Conservation (phyloP, 129 eudicot species). For the Helichrysum umbraculigerum region DNA sequence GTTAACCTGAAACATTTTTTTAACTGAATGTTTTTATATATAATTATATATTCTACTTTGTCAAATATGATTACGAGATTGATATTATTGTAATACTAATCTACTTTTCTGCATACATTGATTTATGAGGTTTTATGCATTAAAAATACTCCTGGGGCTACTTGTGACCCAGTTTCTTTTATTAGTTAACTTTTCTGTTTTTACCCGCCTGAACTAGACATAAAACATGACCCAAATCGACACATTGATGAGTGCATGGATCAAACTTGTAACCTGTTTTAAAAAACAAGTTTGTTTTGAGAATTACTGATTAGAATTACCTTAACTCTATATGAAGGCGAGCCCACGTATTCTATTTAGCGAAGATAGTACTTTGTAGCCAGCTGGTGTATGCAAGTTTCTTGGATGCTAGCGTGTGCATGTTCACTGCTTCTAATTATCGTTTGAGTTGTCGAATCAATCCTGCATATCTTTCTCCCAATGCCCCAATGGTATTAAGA, state of each 20-base stretch:
- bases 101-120: background rate
- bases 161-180: background rate
- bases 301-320: background rate
- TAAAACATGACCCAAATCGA: background rate
- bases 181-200: background rate
- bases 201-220: background rate
- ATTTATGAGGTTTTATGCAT: background rate
- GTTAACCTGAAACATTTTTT: background rate
- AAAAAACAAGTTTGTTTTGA: background rate
- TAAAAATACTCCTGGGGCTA: background rate
- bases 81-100: background rate
- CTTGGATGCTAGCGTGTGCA: constrained; percentile 71
- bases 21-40: background rate
- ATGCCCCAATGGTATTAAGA: constrained; percentile 52
- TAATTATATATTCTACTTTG: no score
- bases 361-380: constrained; percentile 50
- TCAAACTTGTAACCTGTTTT: background rate
- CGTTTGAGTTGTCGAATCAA: constrained; percentile 68
- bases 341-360: constrained; percentile 57
- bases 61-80: background rate
- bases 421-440: constrained; percentile 69
- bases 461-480: constrained; percentile 75
- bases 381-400: constrained; percentile 75
- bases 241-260: background rate
- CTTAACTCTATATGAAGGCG: constrained; percentile 34